phyloP scores from a whole-genome alignment of 371 early-diverging fungal genomes.

The Mycotypha africana region DNA sequence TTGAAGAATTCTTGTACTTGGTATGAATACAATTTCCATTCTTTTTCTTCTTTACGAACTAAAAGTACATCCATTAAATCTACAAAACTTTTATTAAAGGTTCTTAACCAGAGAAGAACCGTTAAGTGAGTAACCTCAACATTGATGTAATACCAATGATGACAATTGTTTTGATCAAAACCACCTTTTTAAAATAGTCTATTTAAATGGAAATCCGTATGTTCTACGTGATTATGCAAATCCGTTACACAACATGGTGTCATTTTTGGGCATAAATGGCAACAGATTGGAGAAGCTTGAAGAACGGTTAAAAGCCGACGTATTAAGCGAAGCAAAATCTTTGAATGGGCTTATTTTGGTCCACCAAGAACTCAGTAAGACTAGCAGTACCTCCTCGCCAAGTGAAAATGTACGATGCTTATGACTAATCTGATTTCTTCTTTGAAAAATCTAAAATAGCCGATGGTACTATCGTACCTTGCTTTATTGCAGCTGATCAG shows the following conservation, averaged over 20 bases:
- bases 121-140: slow-evolving; percentile 17
- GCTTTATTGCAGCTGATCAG: slow-evolving; percentile 54
- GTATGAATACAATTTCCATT: slow-evolving; percentile 8
- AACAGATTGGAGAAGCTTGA: slow-evolving; percentile 65
- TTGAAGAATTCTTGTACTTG: slow-evolving; percentile 26
- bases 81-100: too few relatives aligned
- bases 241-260: slow-evolving; percentile 55
- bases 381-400: not conserved
- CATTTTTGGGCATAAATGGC: slow-evolving; percentile 61
- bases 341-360: slow-evolving; percentile 56
- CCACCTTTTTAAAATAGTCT: slow-evolving; percentile 23
- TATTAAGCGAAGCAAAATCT: slow-evolving; percentile 46
- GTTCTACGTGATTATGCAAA: slow-evolving; percentile 55
- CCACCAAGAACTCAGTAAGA: slow-evolving; percentile 60
- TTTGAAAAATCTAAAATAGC: too few relatives aligned
- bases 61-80: not conserved
- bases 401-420: not conserved
- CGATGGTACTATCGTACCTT: slow-evolving; percentile 51
- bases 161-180: not conserved
- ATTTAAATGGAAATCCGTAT: slow-evolving; percentile 58
- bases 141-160: not conserved
- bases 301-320: slow-evolving; percentile 60
- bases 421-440: too few relatives aligned
- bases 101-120: slow-evolving; percentile 71
- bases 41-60: not conserved